These are phyloP conservation scores for Pleurotus eryngii DNA, from an alignment of 768 basidiomycete genomes.

Conservation along the genomic window DNA sequence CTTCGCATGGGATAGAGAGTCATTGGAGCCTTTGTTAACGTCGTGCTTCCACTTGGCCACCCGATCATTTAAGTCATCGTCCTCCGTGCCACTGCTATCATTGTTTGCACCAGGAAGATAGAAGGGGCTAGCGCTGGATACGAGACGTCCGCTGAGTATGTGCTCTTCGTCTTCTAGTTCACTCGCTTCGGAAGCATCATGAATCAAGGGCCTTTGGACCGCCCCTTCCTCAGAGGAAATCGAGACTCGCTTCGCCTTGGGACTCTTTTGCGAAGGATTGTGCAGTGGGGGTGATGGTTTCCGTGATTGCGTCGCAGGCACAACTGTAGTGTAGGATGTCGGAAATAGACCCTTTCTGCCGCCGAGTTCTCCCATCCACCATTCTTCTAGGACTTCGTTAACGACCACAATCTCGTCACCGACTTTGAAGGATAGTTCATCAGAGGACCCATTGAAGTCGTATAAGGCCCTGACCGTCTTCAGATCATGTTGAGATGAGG, in stretches of 20 bases:
- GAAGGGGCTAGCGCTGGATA: conserved; percentile 42
- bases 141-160: conserved; percentile 41
- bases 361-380: conserved; percentile 83
- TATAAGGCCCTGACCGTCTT: conserved; percentile 68
- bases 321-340: conserved; percentile 62
- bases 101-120: conserved; percentile 17
- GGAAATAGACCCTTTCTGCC: conserved; percentile 83
- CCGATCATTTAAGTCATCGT: neutral
- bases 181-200: conserved; percentile 24
- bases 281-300: conserved; percentile 20
- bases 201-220: conserved; percentile 12
- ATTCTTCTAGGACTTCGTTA: conserved; percentile 81
- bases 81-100: conserved; percentile 5
- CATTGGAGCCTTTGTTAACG: conserved; percentile 13
- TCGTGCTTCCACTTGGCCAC: conserved; percentile 12
- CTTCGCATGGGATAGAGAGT: conserved; percentile 11
- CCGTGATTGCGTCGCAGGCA: conserved; percentile 30
- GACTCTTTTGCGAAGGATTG: conserved; percentile 11
- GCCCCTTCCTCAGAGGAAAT: conserved; percentile 15
- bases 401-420: conserved; percentile 77
- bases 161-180: conserved; percentile 44
- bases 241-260: conserved; percentile 6
- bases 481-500: conserved; percentile 44
- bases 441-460: conserved; percentile 70
- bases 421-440: conserved; percentile 72